These are phyloP conservation scores for Isabelozyma gotoi DNA, from an alignment of 805 yeast genomes.

Conservation along the genomic window DNA sequence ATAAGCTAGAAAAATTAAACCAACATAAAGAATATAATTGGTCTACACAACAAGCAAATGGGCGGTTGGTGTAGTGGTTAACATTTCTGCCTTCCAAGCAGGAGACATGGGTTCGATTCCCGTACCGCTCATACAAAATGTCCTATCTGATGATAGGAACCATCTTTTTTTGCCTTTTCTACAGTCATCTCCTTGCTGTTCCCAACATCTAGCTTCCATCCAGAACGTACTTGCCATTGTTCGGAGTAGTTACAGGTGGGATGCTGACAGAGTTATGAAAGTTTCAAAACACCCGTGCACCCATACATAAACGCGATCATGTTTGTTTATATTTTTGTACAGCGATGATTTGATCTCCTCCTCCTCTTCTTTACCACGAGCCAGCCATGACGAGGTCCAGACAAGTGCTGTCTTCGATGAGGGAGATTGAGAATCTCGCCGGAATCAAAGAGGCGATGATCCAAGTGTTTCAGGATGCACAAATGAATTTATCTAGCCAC, in stretches of 20 bases:
- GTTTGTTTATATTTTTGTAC: not conserved
- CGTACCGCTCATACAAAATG: constrained; percentile 63
- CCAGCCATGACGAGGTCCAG: not conserved
- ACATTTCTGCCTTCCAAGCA: constrained; percentile 93
- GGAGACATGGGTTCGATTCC: constrained; percentile 94
- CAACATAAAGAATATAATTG: no score
- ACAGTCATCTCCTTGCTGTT: not conserved
- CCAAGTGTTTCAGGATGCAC: constrained; percentile 79
- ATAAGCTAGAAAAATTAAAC: no score
- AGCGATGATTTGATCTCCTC: not conserved
- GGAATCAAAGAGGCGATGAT: constrained; percentile 47
- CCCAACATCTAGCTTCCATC: not conserved
- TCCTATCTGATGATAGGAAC: not conserved
- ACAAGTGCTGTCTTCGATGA: constrained; percentile 10
- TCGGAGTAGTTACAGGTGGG: not conserved
- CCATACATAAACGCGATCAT: not conserved
- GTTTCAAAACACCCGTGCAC: not conserved
- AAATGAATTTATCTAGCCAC: constrained; percentile 70
- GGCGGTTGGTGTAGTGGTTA: constrained; percentile 93
- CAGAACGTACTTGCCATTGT: not conserved
- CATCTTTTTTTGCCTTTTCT: not conserved
- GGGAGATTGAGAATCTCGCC: constrained; percentile 16
- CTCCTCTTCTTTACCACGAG: not conserved
- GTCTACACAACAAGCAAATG: constrained; percentile 19
- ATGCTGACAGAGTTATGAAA: not conserved